Evolutionary conservation across 163 green algal genomes (phyloP).

Genomic region (Coccomyxa subellipsoidea): DNA sequence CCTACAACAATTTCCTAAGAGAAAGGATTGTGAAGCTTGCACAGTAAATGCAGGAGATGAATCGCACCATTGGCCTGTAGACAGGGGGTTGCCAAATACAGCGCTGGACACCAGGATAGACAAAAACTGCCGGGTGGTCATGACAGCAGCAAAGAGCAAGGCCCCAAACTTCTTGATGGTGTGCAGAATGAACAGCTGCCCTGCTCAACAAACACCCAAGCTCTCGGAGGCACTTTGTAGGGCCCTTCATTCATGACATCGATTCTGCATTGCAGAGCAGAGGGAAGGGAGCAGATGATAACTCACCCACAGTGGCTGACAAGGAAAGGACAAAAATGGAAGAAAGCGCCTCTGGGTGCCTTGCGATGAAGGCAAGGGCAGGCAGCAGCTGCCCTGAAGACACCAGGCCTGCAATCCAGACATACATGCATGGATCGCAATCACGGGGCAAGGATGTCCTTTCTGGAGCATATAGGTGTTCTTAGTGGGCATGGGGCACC

Average conservation of each 20-base stretch:
- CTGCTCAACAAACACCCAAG: constrained; percentile 21
- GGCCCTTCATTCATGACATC: too few relatives aligned
- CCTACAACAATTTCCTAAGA: not conserved
- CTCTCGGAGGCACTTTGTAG: too few relatives aligned
- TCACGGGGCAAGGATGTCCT: too few relatives aligned
- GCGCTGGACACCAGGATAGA: constrained; percentile 90
- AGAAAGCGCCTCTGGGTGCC: constrained; percentile 71
- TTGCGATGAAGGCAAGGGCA: constrained; percentile 70
- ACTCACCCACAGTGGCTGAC: constrained; percentile 61
- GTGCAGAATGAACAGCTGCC: constrained; percentile 92
- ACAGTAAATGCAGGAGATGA: not conserved
- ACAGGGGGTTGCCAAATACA: constrained; percentile 84
- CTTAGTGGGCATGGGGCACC: not conserved
- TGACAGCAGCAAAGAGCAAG: constrained; percentile 92
- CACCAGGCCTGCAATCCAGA: constrained; percentile 52
- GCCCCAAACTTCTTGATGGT: constrained; percentile 91
- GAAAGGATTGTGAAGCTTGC: not conserved
- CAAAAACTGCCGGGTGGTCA: constrained; percentile 96
- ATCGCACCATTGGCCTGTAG: constrained; percentile 64
- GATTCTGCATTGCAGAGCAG: not conserved
- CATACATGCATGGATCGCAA: not conserved
- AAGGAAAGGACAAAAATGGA: constrained; percentile 77
- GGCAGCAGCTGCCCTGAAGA: constrained; percentile 63
- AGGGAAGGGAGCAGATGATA: not conserved
- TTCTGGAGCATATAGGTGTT: too few relatives aligned